Base-by-base conservation (phyloP, 2,329 filamentous ascomycete species). In the Beauveria asiatica region DNA sequence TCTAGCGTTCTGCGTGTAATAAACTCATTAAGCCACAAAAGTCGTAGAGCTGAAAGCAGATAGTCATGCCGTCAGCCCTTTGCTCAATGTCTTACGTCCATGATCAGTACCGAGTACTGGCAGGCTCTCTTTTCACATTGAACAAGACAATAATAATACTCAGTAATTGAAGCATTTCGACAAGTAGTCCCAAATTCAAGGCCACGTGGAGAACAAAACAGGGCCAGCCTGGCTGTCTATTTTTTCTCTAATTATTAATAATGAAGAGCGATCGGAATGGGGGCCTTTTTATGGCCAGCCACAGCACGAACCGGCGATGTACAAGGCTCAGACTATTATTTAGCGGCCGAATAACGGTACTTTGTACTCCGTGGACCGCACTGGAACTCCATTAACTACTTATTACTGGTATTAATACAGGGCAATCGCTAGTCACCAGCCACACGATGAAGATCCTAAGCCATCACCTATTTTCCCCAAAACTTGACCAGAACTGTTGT, bases 201-300 rank as follows among this genome's bases (percentile, higher is more conserved):
- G 41, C 33, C 33, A 57, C 30, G 30, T 41, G 44, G 55, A 30
- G 53, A 46, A 56, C n/a, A n/a, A 37, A 21, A 56, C 19, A 46
- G 41, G 42, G 53, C 51, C 37, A 42, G 39, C 25, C 23, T 21
- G 9, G 23, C 17, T 30, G 44, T 45, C 30, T 56, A 9, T 56
- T 50, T 30, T 30, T 42, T 13, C 45, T 42, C 33, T 33, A 57
- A 57, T 41, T 50, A 57, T 41, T 33, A 57, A 57, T 41, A 57
- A 57, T 41, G 9, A 57, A 16, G 44, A 7, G 19, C 33, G 7
- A 8, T 46, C 5, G 6, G 19, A n/a, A 23, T 19, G 8, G 8
- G 17, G 19, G 23, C 25, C 13, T 17, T 39, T 16, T 42, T 10
- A 6, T n/a, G 53, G 27, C 41, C 27, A 41, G 39, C 46, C 45